Evolutionary conservation across 108 stramenopile species (phyloP).

Genomic region (Cylindrotheca fusiformis): DNA sequence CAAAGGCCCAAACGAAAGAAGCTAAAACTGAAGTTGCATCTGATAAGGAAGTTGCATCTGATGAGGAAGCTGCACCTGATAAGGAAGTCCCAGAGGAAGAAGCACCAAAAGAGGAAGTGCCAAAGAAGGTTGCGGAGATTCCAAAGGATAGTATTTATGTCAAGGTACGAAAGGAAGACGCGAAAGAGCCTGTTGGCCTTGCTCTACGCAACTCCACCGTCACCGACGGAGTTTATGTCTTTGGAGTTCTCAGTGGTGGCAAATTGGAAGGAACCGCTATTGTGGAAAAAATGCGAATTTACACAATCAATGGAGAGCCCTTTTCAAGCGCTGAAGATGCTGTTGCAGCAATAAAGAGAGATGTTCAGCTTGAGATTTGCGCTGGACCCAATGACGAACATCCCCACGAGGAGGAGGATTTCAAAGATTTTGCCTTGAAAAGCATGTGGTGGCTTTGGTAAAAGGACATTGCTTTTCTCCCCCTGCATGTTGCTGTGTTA

Average conservation of each 20-base stretch:
- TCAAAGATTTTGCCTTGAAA: too few species aligned
- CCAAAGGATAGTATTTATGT: background rate
- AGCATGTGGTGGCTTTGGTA: too few species aligned
- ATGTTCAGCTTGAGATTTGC: background rate
- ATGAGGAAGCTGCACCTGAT: background rate
- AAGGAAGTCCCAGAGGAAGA: background rate
- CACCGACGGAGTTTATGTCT: background rate
- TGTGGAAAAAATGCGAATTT: background rate
- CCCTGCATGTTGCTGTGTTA: too few species aligned
- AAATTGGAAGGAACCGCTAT: background rate
- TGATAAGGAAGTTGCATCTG: background rate
- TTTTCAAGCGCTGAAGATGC: background rate
- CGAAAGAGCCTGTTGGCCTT: background rate
- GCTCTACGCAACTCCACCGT: background rate
- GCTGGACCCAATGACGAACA: slow-evolving; percentile 1
- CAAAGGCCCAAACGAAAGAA: background rate
- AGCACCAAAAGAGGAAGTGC: background rate
- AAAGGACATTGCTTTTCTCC: too few species aligned
- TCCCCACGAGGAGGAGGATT: too few species aligned
- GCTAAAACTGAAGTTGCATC: background rate
- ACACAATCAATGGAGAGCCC: background rate
- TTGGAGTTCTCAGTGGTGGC: background rate
- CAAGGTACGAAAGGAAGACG: background rate
- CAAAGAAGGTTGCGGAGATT: background rate
- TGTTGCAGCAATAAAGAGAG: background rate